These are phyloP conservation scores for Exophiala spinifera DNA, from an alignment of 2,329 filamentous ascomycete species.

Conservation along the genomic window DNA sequence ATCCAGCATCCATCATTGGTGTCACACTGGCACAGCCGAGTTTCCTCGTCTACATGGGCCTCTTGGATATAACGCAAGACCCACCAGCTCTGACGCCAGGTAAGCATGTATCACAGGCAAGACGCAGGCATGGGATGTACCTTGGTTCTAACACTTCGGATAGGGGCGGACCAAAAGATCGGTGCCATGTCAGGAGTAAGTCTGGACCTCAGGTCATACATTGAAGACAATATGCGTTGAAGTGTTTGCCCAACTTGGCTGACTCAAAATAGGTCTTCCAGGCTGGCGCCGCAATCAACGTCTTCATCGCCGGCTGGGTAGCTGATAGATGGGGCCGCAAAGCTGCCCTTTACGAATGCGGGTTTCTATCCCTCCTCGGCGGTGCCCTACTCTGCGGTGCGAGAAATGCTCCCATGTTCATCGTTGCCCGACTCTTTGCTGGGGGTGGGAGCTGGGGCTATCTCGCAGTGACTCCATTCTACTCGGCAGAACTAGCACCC, in stretches of 20 bases:
- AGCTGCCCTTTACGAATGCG: slow-evolving; percentile 40
- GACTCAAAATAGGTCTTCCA: slow-evolving; percentile 7
- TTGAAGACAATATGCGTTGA: no score
- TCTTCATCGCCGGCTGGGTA: slow-evolving; percentile 17
- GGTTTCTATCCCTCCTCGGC: slow-evolving; percentile 14
- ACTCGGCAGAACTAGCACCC: slow-evolving; percentile 21
- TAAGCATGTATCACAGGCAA: no score
- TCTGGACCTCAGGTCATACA: no score
- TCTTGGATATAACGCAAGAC: slow-evolving; percentile 4
- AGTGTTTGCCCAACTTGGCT: no score
- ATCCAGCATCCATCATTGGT: slow-evolving; percentile 18
- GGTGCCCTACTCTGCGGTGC: slow-evolving; percentile 14
- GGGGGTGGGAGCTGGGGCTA: slow-evolving; percentile 19
- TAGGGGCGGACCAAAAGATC: no score
- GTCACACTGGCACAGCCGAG: slow-evolving; percentile 38
- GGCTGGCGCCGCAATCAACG: slow-evolving; percentile 19
- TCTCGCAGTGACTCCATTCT: slow-evolving; percentile 9
- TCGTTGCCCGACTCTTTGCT: slow-evolving; percentile 16
- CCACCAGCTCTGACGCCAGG: no score
- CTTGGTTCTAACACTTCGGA: no score
- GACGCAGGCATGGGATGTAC: no score
- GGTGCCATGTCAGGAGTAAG: slow-evolving; percentile 13
- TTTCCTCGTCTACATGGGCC: slow-evolving; percentile 37
- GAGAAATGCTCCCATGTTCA: slow-evolving; percentile 18
- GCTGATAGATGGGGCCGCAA: slow-evolving; percentile 55